These are phyloP conservation scores for Ceratobasidium papillatum DNA, from an alignment of 1,284 basidiomycete species.

Conservation along the genomic window DNA sequence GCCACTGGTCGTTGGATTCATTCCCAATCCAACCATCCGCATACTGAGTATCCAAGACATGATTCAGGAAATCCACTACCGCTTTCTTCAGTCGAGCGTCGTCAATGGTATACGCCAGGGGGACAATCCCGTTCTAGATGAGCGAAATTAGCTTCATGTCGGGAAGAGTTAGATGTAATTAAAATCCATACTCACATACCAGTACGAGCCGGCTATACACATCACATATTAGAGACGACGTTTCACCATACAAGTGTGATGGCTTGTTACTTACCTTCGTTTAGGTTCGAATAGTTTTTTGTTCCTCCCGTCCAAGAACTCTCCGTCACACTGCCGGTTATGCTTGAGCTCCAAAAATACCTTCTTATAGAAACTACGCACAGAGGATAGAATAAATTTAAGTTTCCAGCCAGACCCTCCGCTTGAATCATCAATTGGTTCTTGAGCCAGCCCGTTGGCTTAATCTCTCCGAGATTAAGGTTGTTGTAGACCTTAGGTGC, in stretches of 20 bases:
- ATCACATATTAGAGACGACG: background rate
- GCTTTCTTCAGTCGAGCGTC: conserved; percentile 30
- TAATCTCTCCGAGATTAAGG: conserved; percentile 30
- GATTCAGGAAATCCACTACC: conserved; percentile 23
- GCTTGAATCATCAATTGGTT: conserved; percentile 33
- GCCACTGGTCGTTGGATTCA: conserved; percentile 31
- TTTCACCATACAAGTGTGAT: too few species aligned
- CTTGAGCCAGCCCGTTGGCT: conserved; percentile 34
- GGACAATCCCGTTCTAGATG: conserved; percentile 33
- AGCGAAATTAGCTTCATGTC: background rate
- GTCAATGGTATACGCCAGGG: conserved; percentile 21
- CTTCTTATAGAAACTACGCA: background rate
- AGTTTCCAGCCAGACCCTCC: conserved; percentile 27
- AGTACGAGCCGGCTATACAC: conserved; percentile 28
- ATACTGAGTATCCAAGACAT: conserved; percentile 30
- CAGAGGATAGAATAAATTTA: conserved; percentile 38
- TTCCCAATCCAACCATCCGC: conserved; percentile 30
- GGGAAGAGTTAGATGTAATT: too few species aligned
- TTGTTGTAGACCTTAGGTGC: conserved; percentile 22
- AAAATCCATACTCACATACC: conserved; percentile 37
- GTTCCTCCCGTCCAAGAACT: conserved; percentile 36
- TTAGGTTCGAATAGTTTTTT: conserved; percentile 34
- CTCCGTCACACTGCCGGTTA: conserved; percentile 19
- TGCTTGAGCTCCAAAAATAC: background rate
- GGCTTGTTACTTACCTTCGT: conserved; percentile 38